These are phyloP conservation scores for Lotus japonicus DNA, from an alignment of 306 rosid genomes.

Conservation along the genomic window DNA sequence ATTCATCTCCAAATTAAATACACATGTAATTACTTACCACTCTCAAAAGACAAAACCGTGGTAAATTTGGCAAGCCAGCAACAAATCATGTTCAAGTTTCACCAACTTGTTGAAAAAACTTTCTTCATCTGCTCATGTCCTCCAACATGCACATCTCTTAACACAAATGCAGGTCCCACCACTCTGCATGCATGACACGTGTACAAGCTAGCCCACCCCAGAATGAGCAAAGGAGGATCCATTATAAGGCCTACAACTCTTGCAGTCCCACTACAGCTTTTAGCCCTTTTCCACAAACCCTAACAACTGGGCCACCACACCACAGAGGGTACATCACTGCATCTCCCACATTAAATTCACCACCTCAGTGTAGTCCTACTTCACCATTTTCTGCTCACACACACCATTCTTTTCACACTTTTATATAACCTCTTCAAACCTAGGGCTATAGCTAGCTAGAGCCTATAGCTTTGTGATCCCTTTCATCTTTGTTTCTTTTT, in stretches of 20 bases:
- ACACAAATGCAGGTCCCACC: constrained; percentile 19
- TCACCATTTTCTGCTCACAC: constrained; percentile 19
- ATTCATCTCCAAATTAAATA: no score
- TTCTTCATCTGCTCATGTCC: not conserved
- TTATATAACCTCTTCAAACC: constrained; percentile 7
- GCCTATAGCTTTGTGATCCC: not conserved
- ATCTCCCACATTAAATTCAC: constrained; percentile 62
- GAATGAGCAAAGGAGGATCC: constrained; percentile 23
- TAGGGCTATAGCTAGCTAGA: constrained; percentile 26
- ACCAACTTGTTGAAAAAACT: constrained; percentile 20
- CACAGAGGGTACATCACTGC: constrained; percentile 20
- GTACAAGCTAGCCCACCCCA: constrained; percentile 16
- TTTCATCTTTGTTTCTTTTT: not conserved
- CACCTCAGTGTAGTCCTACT: constrained; percentile 30
- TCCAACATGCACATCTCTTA: constrained; percentile 17
- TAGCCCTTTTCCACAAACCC: constrained; percentile 52
- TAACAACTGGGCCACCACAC: constrained; percentile 50
- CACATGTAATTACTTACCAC: not conserved
- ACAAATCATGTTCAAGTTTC: not conserved
- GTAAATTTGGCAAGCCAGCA: constrained; percentile 15
- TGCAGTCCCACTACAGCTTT: constrained; percentile 40
- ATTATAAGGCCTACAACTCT: constrained; percentile 47
- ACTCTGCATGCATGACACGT: constrained; percentile 56
- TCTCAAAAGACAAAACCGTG: constrained; percentile 5
- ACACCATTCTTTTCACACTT: constrained; percentile 8